A percentile compares a stretch with the other conserved stretches of the same genome.
phyloP scores from a whole-genome alignment of 2,329 filamentous ascomycete species.

The Endothia cerciana region DNA sequence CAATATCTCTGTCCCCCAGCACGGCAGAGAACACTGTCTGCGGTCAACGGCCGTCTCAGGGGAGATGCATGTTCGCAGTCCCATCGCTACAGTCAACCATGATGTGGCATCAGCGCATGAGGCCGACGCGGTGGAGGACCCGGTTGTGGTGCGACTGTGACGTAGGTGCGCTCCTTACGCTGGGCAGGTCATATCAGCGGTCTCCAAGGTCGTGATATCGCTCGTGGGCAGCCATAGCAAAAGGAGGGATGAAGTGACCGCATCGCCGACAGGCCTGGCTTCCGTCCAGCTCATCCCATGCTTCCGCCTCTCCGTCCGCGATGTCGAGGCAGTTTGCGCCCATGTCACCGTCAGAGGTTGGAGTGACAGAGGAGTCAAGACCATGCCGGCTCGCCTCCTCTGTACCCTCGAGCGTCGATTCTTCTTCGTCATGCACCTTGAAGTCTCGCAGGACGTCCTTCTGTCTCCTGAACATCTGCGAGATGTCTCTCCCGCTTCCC shows the following conservation, averaged over 20 bases:
- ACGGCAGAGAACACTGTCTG: too few relatives aligned
- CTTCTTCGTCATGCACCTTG: conserved; percentile 53
- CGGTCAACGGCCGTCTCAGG: too few relatives aligned
- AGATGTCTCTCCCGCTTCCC: conserved; percentile 75
- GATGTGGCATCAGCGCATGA: too few relatives aligned
- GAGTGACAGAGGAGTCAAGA: background rate
- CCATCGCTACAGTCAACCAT: too few relatives aligned
- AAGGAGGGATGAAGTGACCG: conserved; percentile 23
- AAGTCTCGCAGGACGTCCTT: conserved; percentile 71
- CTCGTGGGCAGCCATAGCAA: conserved; percentile 24
- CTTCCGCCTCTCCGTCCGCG: conserved; percentile 19
- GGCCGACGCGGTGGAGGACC: too few relatives aligned
- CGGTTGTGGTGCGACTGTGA: too few relatives aligned
- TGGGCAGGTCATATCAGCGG: background rate
- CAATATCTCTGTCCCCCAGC: too few relatives aligned
- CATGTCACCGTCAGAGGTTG: background rate
- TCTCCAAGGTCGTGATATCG: conserved; percentile 25
- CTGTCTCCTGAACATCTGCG: conserved; percentile 79
- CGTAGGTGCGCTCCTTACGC: background rate
- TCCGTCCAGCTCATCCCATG: conserved; percentile 24
- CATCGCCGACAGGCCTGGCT: conserved; percentile 21
- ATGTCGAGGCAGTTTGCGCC: background rate
- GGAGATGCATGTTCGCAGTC: too few relatives aligned
- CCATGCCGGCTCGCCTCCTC: conserved; percentile 28
- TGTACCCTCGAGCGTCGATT: conserved; percentile 29